phyloP scores from a whole-genome alignment of 1,284 basidiomycete species.

The Apiotrichum akiyoshidainum region DNA sequence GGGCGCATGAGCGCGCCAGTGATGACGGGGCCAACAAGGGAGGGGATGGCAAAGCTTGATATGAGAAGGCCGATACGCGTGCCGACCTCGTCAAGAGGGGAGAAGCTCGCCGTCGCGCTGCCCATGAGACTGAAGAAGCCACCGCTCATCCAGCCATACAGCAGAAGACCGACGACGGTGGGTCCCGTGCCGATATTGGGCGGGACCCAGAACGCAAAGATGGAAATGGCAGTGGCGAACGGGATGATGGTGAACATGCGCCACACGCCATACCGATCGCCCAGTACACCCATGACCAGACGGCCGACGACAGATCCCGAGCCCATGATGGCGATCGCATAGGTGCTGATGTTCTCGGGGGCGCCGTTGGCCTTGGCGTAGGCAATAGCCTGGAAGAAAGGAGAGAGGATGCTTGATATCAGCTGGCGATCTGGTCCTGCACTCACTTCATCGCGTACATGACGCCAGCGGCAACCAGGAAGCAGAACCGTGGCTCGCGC shows the following conservation, averaged over 20 bases:
- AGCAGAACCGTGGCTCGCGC: slow-evolving; percentile 12
- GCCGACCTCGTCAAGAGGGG: slow-evolving; percentile 44
- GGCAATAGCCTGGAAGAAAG: slow-evolving; percentile 12
- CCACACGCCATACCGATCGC: slow-evolving; percentile 18
- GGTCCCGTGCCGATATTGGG: slow-evolving; percentile 18
- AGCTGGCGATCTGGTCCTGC: not conserved
- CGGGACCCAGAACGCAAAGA: slow-evolving; percentile 26
- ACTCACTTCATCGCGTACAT: slow-evolving; percentile 16
- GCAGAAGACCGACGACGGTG: slow-evolving; percentile 37
- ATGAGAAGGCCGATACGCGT: slow-evolving; percentile 47
- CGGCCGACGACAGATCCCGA: slow-evolving; percentile 16
- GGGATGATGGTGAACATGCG: slow-evolving; percentile 11
- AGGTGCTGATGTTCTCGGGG: not conserved
- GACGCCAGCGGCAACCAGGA: slow-evolving; percentile 12
- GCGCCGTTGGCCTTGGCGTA: slow-evolving; percentile 9
- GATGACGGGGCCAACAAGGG: slow-evolving; percentile 42
- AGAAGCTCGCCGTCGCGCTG: slow-evolving; percentile 38
- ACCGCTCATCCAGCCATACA: slow-evolving; percentile 37
- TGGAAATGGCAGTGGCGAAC: slow-evolving; percentile 14
- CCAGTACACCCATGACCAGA: slow-evolving; percentile 11
- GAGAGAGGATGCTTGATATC: slow-evolving; percentile 14
- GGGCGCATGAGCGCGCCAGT: slow-evolving; percentile 17
- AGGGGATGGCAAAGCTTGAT: slow-evolving; percentile 31
- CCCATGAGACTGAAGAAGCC: slow-evolving; percentile 40
- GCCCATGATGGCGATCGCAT: slow-evolving; percentile 9